Evolutionary conservation across 257 asterid species (phyloP), one percentile per base, ranked within the genome.

Genomic region (Forsythia suspensa): DNA sequence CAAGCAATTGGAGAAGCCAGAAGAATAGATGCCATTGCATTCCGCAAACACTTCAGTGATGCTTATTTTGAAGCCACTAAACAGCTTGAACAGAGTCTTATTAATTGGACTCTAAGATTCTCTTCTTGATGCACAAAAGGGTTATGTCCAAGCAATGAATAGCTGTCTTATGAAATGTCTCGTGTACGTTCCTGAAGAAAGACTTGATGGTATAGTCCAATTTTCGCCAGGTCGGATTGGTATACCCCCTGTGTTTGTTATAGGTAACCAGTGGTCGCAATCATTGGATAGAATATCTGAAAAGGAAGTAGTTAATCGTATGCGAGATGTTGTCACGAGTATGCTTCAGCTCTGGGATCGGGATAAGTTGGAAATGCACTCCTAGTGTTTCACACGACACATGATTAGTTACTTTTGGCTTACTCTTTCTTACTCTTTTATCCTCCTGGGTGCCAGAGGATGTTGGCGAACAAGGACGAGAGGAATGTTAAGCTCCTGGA

Each of bases 161-260:
- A 86, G 76, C 81, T 95, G 99, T 98, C 98, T 95, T 72, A 86
- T 91, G 93, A 95, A 95, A 86, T 95, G 97, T 81, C 92, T 95
- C 72, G 87, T 88, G 15, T 90, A 95, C 40, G 96, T 91, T 44
- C 99, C 97, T 2, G 99, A 95, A 79, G 99, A 93, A 89, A 95
- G 98, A 55, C 75, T 93, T 18, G 99, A 95, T 77, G 98, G 98
- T 39, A 52, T 85, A 20, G 97, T 82, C 85, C 97, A 97, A 4
- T 93, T 95, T 80, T 95, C 99, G 70, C 99, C 98, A 3, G 91
- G 99, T 65, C 88, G 98, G 69, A 87, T 93, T 2, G 97, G 99
- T n/a, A 98, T 98, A 11, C 99, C 99, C 36, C 95, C 97, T 0
- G 88, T 93, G 37, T 95, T 95, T 68, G 89, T 91, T 44, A 80